Percentiles rank a stretch among this genome's conserved stretches.
Conservation (phyloP, 768 basidiomycete genomes). For the Hebeloma cylindrosporum region DNA sequence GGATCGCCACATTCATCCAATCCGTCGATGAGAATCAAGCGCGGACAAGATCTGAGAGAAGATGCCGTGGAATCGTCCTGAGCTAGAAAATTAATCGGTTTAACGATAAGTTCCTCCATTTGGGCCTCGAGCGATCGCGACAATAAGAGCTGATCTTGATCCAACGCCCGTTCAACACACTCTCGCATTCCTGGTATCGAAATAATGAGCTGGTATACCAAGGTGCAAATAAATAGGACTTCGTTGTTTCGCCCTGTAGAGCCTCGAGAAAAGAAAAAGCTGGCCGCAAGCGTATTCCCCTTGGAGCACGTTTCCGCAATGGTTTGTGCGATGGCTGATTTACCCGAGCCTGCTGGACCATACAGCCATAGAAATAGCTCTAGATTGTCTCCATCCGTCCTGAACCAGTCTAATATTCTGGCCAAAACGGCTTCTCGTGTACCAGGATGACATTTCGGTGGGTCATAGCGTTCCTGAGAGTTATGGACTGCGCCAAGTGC, state of each 20-base stretch:
- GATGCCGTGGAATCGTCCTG: neutral
- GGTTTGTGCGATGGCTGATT: constrained; percentile 22
- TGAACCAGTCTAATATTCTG: constrained; percentile 15
- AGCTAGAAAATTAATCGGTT: constrained; percentile 9
- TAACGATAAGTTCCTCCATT: constrained; percentile 11
- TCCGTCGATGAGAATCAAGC: constrained; percentile 24
- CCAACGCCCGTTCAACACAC: constrained; percentile 8
- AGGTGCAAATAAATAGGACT: constrained; percentile 15
- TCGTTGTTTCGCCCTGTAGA: constrained; percentile 8
- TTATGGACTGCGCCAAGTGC: constrained; percentile 16
- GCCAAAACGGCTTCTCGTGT: constrained; percentile 10
- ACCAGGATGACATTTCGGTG: constrained; percentile 13
- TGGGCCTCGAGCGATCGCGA: constrained; percentile 8
- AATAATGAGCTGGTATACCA: constrained; percentile 18
- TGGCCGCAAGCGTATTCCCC: constrained; percentile 1
- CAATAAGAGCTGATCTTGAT: constrained; percentile 13
- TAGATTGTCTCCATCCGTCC: neutral
- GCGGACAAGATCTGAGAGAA: constrained; percentile 1
- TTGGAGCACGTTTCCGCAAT: constrained; percentile 16
- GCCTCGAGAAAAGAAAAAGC: constrained; percentile 23
- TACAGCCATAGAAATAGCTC: constrained; percentile 20
- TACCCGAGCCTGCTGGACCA: constrained; percentile 22
- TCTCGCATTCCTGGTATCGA: constrained; percentile 5
- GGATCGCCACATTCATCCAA: constrained; percentile 20
- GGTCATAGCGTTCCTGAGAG: constrained; percentile 18